Evolutionary conservation across 1,139 yeast species (phyloP).

Genomic region (Wickerhamomyces sp.): DNA sequence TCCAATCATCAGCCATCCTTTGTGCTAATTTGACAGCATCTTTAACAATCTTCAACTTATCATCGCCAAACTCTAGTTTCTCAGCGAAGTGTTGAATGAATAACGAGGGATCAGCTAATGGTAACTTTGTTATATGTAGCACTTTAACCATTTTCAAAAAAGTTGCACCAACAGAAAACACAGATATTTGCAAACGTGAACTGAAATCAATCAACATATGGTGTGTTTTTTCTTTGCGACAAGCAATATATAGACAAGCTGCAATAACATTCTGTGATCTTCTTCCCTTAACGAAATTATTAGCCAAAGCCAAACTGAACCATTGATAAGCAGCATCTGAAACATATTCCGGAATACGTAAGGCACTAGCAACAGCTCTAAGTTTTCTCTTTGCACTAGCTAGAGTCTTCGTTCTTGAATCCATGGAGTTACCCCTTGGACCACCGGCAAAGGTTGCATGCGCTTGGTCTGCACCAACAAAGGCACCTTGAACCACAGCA

Average conservation of each 20-base stretch:
- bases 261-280: slow-evolving; percentile 92
- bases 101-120: slow-evolving; percentile 89
- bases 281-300: slow-evolving; percentile 93
- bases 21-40: slow-evolving; percentile 88
- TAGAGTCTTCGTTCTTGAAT: slow-evolving; percentile 83
- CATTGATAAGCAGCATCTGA: slow-evolving; percentile 84
- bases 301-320: slow-evolving; percentile 80
- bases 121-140: slow-evolving; percentile 68
- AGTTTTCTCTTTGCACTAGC: slow-evolving; percentile 77
- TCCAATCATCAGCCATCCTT: slow-evolving; percentile 94
- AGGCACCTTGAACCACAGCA: slow-evolving; percentile 92
- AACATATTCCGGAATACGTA: slow-evolving; percentile 77
- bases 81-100: slow-evolving; percentile 94
- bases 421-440: slow-evolving; percentile 55
- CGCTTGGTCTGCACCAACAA: slow-evolving; percentile 83
- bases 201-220: slow-evolving; percentile 96
- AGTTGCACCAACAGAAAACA: slow-evolving; percentile 92
- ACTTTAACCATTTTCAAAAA: slow-evolving; percentile 85
- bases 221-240: slow-evolving; percentile 85
- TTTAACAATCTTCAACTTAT: slow-evolving; percentile 66
- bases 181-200: slow-evolving; percentile 83
- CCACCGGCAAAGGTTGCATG: slow-evolving; percentile 68
- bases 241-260: slow-evolving; percentile 90
- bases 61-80: slow-evolving; percentile 69
- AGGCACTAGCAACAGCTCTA: slow-evolving; percentile 71